Base-by-base conservation (phyloP, 1,139 yeast species). In the Candida sp. region DNA sequence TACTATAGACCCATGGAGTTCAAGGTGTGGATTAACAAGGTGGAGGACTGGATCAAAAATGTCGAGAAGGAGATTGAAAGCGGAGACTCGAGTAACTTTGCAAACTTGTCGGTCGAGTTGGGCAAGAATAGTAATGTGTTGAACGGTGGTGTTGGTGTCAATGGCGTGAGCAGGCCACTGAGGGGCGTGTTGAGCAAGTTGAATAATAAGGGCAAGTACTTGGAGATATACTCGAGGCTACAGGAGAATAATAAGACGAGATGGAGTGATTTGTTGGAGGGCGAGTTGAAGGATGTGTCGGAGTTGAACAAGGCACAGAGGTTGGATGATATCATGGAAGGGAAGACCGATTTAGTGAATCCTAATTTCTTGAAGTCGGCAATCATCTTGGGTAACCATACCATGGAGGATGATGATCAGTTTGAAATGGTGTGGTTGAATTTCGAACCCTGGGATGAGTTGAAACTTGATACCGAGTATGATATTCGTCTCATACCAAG, bases 361-460 rank as follows among this genome's bases (percentile, higher is more conserved):
- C 60, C 61, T n/a, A 53, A 59, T 11, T 72, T 66, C 51, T 47
- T 60, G 28, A 77, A 77, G 54, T 77, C 80, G 3, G 70, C 66
- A 42, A 71, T 77, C 46, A 72, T 67, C 45, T 60, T 77, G 44
- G 80, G 81, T 6, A 67, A 63, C 48, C 73, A 74, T 54, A 54
- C 58, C 25, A 59, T 77, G 48, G 75, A 73, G 5, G 56, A 70
- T 9, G 81, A 76, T 49, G 78, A 72, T 26, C 79, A 76, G 17
- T 73, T 77, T 47, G 79, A 77, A 31, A 62, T 66, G 65, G 77
- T 73, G n/a, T 77, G 82, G 82, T 58, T 67, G 34, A 73, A 71
- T 52, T 76, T 77, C 53, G 82, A 80, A 51, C 86, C 86, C 0
- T 81, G 86, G 86, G 77, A 70, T 22, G 80, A 76, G 52, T 64